phyloP scores from a whole-genome alignment of 768 basidiomycete species.

The Serendipita sp. region DNA sequence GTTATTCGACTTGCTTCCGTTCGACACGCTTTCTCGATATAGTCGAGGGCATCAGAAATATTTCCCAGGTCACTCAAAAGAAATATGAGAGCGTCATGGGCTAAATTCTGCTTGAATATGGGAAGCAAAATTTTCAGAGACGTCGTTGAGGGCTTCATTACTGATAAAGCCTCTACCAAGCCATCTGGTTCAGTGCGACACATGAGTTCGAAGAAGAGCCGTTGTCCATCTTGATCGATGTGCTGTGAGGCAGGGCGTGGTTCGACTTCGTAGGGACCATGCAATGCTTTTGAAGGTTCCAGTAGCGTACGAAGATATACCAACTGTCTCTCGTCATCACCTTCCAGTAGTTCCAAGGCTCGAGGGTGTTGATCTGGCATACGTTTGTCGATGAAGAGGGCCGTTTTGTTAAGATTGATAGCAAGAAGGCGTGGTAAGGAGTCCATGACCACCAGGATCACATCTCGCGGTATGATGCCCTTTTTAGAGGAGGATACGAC shows the following conservation, averaged over 20 bases:
- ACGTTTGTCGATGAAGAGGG: slow-evolving; percentile 52
- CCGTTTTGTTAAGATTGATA: slow-evolving; percentile 47
- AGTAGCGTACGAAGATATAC: slow-evolving; percentile 65
- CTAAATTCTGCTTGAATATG: slow-evolving; percentile 49
- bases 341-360: slow-evolving; percentile 38
- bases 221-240: slow-evolving; percentile 35
- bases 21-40: slow-evolving; percentile 30
- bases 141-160: slow-evolving; percentile 34
- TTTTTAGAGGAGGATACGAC: slow-evolving; percentile 35
- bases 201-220: slow-evolving; percentile 54
- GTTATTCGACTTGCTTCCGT: slow-evolving; percentile 10
- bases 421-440: slow-evolving; percentile 52
- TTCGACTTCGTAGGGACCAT: slow-evolving; percentile 19
- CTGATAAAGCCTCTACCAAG: slow-evolving; percentile 46
- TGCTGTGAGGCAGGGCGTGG: slow-evolving; percentile 23
- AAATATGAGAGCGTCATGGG: slow-evolving; percentile 61
- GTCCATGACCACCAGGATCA: slow-evolving; percentile 35
- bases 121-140: slow-evolving; percentile 39
- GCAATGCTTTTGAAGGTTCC: slow-evolving; percentile 27
- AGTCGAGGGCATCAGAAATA: slow-evolving; percentile 46
- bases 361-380: slow-evolving; percentile 46
- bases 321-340: slow-evolving; percentile 38
- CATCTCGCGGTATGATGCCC: slow-evolving; percentile 36
- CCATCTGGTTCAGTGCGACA: slow-evolving; percentile 50
- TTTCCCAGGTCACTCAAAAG: slow-evolving; percentile 14